Base-by-base conservation (phyloP, 2,329 filamentous ascomycete genomes). In the Pezicula radicicola region DNA sequence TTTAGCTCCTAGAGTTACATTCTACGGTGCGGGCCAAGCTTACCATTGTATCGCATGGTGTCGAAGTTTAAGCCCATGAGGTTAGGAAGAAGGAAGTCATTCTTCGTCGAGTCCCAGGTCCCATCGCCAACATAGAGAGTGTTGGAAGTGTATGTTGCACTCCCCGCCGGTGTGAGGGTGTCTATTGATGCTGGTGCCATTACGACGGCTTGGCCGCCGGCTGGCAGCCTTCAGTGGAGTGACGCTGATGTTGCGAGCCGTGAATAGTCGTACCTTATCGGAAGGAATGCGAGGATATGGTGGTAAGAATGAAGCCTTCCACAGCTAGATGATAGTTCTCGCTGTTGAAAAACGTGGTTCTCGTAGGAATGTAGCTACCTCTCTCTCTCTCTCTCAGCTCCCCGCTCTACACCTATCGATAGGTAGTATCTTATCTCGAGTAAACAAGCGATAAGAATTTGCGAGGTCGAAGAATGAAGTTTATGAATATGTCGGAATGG, bases 41-140 rank as follows among this genome's bases (percentile, higher is more conserved):
- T 72, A 90, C 88, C 89, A 79, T 94, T 94, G 72, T 91, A 91
- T 66, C 80, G 84, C 84, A 89, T 92, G 6, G 89, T 92, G 46
- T 86, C 87, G 67, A 90, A 89, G 66, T 91, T 89, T 57, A 90
- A 71, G 8, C 88, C 88, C 62, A 85, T 76, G 43, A 94, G 73
- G 64, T 91, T 91, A 35, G 89, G 89, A 48, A 94, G 72, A 49
- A 94, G 73, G 66, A 93, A 94, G 16, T 81, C 84, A 64, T 92
- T 90, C 66, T 86, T 86, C 53, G 79, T 76, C 52, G 87, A 86
- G 63, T 92, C 87, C 89, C 89, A 94, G 33, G 89, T 93, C 19
- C 89, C 89, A 66, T 93, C 89, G 56, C 89, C 89, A 15, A 93
- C 88, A 50, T 75, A 78, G 77, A 92, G 76, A n/a, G 84, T 89